Base-by-base conservation (phyloP, 345 rosid genomes). In the Aquilaria malaccensis region DNA sequence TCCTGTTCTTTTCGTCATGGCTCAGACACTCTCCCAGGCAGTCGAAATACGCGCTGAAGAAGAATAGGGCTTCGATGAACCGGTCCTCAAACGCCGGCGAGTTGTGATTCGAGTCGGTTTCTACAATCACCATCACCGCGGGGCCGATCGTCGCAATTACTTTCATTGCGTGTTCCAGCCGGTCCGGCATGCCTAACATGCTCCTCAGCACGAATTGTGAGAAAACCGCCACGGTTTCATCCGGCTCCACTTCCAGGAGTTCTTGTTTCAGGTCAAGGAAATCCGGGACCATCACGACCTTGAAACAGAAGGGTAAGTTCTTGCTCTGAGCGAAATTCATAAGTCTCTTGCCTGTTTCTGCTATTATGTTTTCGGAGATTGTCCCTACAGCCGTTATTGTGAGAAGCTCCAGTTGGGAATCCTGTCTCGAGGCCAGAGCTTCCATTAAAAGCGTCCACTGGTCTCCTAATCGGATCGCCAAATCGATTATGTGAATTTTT, bases 391-490 rank as follows among this genome's bases (percentile, higher is more conserved):
- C 80, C 11, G 85, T 75, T 29, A 80, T 70, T 69, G 67, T 85
- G 51, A 82, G 70, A 50, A 72, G 83, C 70, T 80, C 79, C 50
- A 78, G 11, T 3, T 72, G 65, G 33, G 31, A 59, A 14, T 67
- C 68, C 2, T 50, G 50, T 47, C 69, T 63, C 31, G 76, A 59
- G 9, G 69, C 68, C 11, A 82, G 79, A 64, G 90, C 83, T 67
- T 81, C 83, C 80, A 81, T 76, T 60, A 84, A 63, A 22, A 70
- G 15, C 2, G 76, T 67, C 77, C 85, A 81, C 10, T 80, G 85
- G 49, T 52, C 37, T 7, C 90, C 85, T 15, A 12, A 49, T 52
- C 53, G 53, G 54, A 84, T 72, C 47, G 7, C 59, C 9, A 81
- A 58, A 67, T 80, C 80, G 13, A 81, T 69, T 3, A 78, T 22